A percentile compares a stretch with the other conserved stretches of the same genome.
These are phyloP conservation scores for Diplodia scrobiculata DNA, from an alignment of 2,329 filamentous ascomycete species.

Conservation along the genomic window DNA sequence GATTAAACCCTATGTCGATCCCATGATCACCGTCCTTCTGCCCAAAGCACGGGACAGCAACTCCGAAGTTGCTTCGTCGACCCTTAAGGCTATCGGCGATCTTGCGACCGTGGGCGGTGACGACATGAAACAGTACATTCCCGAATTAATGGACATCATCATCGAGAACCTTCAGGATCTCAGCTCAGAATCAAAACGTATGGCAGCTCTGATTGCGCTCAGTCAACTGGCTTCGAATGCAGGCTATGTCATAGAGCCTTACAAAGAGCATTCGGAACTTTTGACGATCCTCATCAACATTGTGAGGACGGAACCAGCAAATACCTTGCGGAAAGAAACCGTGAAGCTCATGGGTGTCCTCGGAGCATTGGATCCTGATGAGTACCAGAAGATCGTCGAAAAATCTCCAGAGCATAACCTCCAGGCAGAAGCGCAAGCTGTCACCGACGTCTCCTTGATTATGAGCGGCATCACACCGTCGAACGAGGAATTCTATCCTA, in stretches of 20 bases:
- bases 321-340: constrained; percentile 83
- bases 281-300: constrained; percentile 91
- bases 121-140: constrained; percentile 90
- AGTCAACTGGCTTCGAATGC: constrained; percentile 94
- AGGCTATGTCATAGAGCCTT: constrained; percentile 95
- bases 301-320: constrained; percentile 87
- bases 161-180: constrained; percentile 92
- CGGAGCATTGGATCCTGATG: constrained; percentile 92
- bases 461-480: constrained; percentile 97
- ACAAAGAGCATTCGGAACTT: constrained; percentile 90
- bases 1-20: constrained; percentile 94
- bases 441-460: constrained; percentile 95
- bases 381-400: constrained; percentile 92
- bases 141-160: constrained; percentile 90
- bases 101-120: constrained; percentile 90
- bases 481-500: constrained; percentile 97
- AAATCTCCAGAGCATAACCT: constrained; percentile 79
- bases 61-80: constrained; percentile 86
- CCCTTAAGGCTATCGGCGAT: constrained; percentile 92
- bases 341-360: constrained; percentile 96
- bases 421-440: constrained; percentile 63
- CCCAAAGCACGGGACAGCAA: constrained; percentile 87
- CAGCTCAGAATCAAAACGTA: constrained; percentile 83
- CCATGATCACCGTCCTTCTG: constrained; percentile 91
- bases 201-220: constrained; percentile 85